Evolutionary conservation across 345 rosid species (phyloP).

Genomic region (Citrus maxima): DNA sequence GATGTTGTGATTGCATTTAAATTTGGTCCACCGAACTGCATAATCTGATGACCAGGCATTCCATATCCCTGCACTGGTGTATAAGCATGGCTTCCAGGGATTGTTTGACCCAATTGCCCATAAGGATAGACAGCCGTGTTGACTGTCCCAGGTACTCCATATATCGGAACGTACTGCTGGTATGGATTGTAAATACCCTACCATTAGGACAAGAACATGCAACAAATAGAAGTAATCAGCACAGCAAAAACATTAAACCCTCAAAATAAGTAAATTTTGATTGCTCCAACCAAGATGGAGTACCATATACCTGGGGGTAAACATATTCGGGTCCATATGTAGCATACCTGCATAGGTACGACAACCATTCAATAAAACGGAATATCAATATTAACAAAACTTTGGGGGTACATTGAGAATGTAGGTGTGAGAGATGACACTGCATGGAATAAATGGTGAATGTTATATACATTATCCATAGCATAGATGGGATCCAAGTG

Average conservation of each 20-base stretch:
- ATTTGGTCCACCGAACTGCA: slow-evolving; percentile 62
- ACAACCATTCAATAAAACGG: slow-evolving; percentile 5
- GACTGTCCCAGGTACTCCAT: slow-evolving; percentile 72
- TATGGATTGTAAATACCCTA: slow-evolving; percentile 77
- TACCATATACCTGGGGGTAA: slow-evolving; percentile 68
- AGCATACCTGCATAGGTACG: slow-evolving; percentile 55
- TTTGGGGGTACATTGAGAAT: slow-evolving; percentile 5
- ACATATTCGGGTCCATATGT: slow-evolving; percentile 74
- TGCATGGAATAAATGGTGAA: background rate
- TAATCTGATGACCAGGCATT: slow-evolving; percentile 65
- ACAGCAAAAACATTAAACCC: background rate
- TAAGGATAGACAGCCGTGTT: slow-evolving; percentile 60
- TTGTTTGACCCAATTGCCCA: slow-evolving; percentile 64
- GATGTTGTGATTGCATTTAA: slow-evolving; percentile 60
- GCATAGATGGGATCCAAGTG: slow-evolving; percentile 2
- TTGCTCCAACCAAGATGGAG: background rate
- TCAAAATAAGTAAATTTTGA: background rate
- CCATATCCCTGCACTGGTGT: slow-evolving; percentile 69
- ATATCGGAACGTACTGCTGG: slow-evolving; percentile 82
- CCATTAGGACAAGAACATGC: slow-evolving; percentile 14
- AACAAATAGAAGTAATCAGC: slow-evolving; percentile 2
- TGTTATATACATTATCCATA: background rate
- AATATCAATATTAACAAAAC: background rate
- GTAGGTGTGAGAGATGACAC: background rate
- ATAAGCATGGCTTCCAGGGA: slow-evolving; percentile 69